Evolutionary conservation across 1,139 yeast species (phyloP).

Genomic region (Yamadazyma siamensis): DNA sequence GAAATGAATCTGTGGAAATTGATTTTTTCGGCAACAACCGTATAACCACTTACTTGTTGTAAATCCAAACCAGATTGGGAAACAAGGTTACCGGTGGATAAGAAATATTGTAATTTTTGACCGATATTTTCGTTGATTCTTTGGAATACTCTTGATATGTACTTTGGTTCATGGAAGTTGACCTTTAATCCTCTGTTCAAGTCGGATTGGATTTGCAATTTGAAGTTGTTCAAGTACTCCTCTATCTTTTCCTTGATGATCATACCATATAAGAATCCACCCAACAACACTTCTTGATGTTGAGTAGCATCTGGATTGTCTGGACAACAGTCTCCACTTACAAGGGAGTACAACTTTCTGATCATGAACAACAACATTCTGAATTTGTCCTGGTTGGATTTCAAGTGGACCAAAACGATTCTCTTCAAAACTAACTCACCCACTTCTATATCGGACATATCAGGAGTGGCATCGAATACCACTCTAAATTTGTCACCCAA

Average conservation of each 20-base stretch:
- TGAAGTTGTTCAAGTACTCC: slow-evolving; percentile 76
- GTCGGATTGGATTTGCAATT: slow-evolving; percentile 74
- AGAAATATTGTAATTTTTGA: slow-evolving; percentile 86
- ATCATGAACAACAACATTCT: slow-evolving; percentile 88
- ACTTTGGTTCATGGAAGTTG: slow-evolving; percentile 78
- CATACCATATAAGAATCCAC: slow-evolving; percentile 97
- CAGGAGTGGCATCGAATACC: slow-evolving; percentile 86
- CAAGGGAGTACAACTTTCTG: slow-evolving; percentile 88
- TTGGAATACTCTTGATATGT: slow-evolving; percentile 73
- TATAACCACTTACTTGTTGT: slow-evolving; percentile 97
- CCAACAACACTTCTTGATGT: slow-evolving; percentile 94
- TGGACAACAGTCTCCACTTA: slow-evolving; percentile 94
- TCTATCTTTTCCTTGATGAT: slow-evolving; percentile 94
- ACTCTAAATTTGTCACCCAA: slow-evolving; percentile 95
- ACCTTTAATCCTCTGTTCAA: slow-evolving; percentile 79
- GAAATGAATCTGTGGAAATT: slow-evolving; percentile 95
- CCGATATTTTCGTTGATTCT: slow-evolving; percentile 93
- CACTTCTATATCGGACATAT: slow-evolving; percentile 83
- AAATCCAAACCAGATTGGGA: slow-evolving; percentile 90
- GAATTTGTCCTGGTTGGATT: slow-evolving; percentile 72
- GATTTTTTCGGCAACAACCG: slow-evolving; percentile 97
- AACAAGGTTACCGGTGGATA: slow-evolving; percentile 95
- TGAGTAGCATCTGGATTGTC: slow-evolving; percentile 99
- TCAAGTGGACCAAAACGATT: slow-evolving; percentile 87
- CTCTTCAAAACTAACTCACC: slow-evolving; percentile 81